These are phyloP conservation scores for Domatiomyces globalis DNA, from an alignment of 2,329 filamentous ascomycete species.

Conservation along the genomic window DNA sequence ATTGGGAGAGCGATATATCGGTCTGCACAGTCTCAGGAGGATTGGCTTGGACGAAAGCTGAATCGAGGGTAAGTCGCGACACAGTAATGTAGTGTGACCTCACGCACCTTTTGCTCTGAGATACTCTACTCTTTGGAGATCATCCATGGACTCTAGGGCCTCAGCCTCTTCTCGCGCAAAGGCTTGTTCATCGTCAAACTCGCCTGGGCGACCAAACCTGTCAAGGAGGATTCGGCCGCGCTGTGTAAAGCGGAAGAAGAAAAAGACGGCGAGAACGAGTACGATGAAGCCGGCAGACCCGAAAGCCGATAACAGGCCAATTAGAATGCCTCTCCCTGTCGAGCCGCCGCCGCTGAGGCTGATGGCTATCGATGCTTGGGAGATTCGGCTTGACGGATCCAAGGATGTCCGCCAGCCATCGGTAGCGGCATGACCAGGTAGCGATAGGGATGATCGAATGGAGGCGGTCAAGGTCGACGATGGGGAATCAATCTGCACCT, in stretches of 20 bases:
- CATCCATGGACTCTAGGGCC: constrained; percentile 89
- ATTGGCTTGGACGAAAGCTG: constrained; percentile 87
- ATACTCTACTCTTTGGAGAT: constrained; percentile 79
- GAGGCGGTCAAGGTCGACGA: constrained; percentile 14
- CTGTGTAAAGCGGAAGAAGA: constrained; percentile 84
- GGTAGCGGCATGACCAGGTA: neutral
- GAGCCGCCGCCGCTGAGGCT: constrained; percentile 33
- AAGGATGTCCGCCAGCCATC: constrained; percentile 7
- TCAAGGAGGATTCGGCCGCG: constrained; percentile 86
- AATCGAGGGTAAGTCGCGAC: constrained; percentile 9
- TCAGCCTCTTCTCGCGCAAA: constrained; percentile 89
- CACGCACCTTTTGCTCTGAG: constrained; percentile 77
- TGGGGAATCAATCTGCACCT: constrained; percentile 11
- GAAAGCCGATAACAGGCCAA: constrained; percentile 87
- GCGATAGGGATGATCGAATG: constrained; percentile 4
- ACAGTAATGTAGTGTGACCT: neutral
- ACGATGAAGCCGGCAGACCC: constrained; percentile 78
- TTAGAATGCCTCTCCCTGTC: constrained; percentile 68
- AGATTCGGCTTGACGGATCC: constrained; percentile 7
- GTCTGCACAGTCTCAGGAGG: constrained; percentile 90
- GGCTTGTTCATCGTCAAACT: constrained; percentile 95
- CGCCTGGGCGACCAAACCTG: constrained; percentile 79
- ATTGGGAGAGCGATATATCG: constrained; percentile 94
- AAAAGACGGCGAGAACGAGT: constrained; percentile 65
- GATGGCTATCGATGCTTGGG: constrained; percentile 20